Base-by-base conservation (phyloP, 2,329 filamentous ascomycete genomes). In the Pyricularia sp. region DNA sequence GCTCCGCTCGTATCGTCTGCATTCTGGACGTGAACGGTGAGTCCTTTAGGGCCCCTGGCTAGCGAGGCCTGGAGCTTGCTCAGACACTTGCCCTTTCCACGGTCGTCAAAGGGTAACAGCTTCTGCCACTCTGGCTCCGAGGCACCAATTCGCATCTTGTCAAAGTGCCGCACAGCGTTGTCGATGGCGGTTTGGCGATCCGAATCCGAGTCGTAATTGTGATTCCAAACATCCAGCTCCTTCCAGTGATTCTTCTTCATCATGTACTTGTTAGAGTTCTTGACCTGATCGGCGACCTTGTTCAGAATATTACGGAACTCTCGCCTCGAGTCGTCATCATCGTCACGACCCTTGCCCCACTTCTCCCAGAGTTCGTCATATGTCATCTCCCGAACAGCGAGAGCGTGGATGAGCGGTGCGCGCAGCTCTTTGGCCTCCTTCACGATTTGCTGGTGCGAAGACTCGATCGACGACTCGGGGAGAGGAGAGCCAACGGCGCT, bases 171-270 rank as follows among this genome's bases (percentile, higher is more conserved):
- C 65, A 86, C 78, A 16, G 85, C 85, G 68, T 86, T 81, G 74
- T 89, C 78, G 71, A 88, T 82, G 67, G 83, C 81, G 69, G 80
- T 75, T 71, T 90, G 78, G 33, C 85, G 81, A 66, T 85, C 80
- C 35, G 82, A 79, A 22, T 79, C 74, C 49, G 73, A 77, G 60
- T 77, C 76, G 70, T 88, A 88, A 31, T 81, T 75, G 71, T 86
- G 86, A 65, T 79, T 81, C 80, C 82, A 88, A 26, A 87, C 82
- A 68, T 88, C 84, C 16, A 88, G 78, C 68, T 88, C 85, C 72
- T 82, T 86, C 80, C 82, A 88, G 67, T 79, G 83, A 28, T 78
- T 75, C 73, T 83, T 84, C 67, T 81, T 80, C 69, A 88, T 73
- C 40, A 76, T 74, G 79, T 82, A 88, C 68, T 79, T 84, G 66